phyloP scores from a whole-genome alignment of 441 rosid species.

The Viola pubescens region DNA sequence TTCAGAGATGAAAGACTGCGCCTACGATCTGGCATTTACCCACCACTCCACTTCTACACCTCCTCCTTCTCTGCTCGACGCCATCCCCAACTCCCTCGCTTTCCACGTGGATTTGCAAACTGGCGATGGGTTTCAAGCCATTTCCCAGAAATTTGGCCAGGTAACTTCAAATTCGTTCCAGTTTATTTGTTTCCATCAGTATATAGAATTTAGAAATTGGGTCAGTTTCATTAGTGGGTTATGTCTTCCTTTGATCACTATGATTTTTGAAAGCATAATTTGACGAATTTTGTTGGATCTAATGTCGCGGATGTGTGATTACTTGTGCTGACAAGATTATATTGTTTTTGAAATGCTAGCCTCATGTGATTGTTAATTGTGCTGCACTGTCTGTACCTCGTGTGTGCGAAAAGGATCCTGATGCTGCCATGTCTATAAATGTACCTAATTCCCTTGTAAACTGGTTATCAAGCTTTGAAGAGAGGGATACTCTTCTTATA shows the following conservation, averaged over 20 bases:
- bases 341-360: slow-evolving; percentile 34
- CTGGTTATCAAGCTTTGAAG: slow-evolving; percentile 49
- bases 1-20: slow-evolving; percentile 26
- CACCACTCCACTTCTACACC: slow-evolving; percentile 44
- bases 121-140: slow-evolving; percentile 44
- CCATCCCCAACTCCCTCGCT: slow-evolving; percentile 36
- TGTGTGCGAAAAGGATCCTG: slow-evolving; percentile 68
- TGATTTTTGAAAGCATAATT: too few relatives aligned
- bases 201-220: background rate
- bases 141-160: slow-evolving; percentile 58
- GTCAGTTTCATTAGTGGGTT: background rate
- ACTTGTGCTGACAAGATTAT: background rate
- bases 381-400: slow-evolving; percentile 84
- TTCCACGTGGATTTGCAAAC: slow-evolving; percentile 59
- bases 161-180: slow-evolving; percentile 11
- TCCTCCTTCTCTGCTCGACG: slow-evolving; percentile 38
- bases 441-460: slow-evolving; percentile 59
- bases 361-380: slow-evolving; percentile 76
- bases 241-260: too few relatives aligned
- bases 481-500: slow-evolving; percentile 40
- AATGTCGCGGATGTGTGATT: too few relatives aligned
- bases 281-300: too few relatives aligned
- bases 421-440: slow-evolving; percentile 53
- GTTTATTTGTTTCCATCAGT: too few relatives aligned
- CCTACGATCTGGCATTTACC: slow-evolving; percentile 52